Evolutionary conservation across 805 yeast species (phyloP).

Genomic region (Debaryomyces maramus): DNA sequence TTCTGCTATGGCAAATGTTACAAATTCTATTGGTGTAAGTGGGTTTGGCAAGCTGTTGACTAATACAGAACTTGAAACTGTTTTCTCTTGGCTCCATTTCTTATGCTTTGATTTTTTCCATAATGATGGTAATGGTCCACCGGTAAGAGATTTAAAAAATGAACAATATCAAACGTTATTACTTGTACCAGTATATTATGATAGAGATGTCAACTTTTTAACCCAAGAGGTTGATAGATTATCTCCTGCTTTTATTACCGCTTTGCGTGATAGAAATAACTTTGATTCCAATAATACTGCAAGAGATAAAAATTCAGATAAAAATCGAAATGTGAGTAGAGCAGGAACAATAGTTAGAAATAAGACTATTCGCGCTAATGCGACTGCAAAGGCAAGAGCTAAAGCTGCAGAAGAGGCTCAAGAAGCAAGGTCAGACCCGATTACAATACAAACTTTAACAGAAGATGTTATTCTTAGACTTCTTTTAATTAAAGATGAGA

Average conservation of each 20-base stretch:
- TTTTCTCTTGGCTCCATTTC: conserved; percentile 67
- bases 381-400: conserved; percentile 57
- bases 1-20: conserved; percentile 52
- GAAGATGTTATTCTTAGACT: conserved; percentile 76
- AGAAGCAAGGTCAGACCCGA: conserved; percentile 42
- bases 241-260: conserved; percentile 52
- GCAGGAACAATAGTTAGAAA: conserved; percentile 57
- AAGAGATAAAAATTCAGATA: conserved; percentile 1
- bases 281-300: conserved; percentile 23
- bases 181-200: conserved; percentile 65
- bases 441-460: conserved; percentile 41
- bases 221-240: conserved; percentile 59
- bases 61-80: conserved; percentile 60
- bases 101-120: conserved; percentile 75
- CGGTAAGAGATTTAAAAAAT: conserved; percentile 60
- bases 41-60: conserved; percentile 60
- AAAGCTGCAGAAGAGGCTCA: conserved; percentile 46
- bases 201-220: conserved; percentile 46
- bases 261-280: conserved; percentile 49
- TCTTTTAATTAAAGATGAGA: conserved; percentile 63
- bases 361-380: conserved; percentile 70
- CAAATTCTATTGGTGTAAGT: conserved; percentile 39
- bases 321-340: conserved; percentile 24
- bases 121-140: conserved; percentile 80
- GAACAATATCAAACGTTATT: conserved; percentile 64